Base-by-base conservation (phyloP, 2,329 filamentous ascomycete species). In the Hypoxylon sp. region DNA sequence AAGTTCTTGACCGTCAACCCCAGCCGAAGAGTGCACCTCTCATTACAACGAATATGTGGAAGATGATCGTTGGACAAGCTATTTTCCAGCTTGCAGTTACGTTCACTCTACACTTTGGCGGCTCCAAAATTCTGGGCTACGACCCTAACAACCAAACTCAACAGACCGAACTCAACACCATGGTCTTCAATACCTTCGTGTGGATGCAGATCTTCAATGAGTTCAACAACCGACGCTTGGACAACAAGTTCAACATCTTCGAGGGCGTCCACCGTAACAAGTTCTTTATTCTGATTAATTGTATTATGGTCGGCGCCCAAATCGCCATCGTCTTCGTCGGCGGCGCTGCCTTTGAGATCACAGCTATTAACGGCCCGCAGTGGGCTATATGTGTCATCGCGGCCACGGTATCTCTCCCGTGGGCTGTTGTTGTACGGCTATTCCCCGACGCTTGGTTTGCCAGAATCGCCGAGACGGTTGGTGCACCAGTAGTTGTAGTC, bases 131-230 rank as follows among this genome's bases (percentile, higher is more conserved):
- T 37, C 83, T 91, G 15, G 75, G 81, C 50, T 89, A 88, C 73
- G 76, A 83, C 52, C 68, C 76, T 15, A 59, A 76, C 58, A 64
- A 84, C 53, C 78, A 81, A 47, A 77, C 79, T 21, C 79, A 84
- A 19, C 80, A 78, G 60, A 74, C 73, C 5, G 76, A 86, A 71
- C 80, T 89, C 35, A 82, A 87, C 69, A 90, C 89, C 0, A 82
- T 91, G 63, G 86, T 92, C 51, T 92, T 92, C 81, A 92, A 92
- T 78, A 88, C 86, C 0, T 92, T 90, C 72, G 89, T 92, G 2
- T 92, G 89, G 89, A 88, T 92, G 84, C 89, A 92, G 74, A 90
- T 92, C 68, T 92, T 91, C 81, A 91, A 91, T 77, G 85, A 89
- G 77, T 86, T 89, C 80, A 91, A 91, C 79, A 89, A 88, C 75